Evolutionary conservation across 1,284 basidiomycete species (phyloP).

Genomic region (Pseudomicrostroma phylloplanum): DNA sequence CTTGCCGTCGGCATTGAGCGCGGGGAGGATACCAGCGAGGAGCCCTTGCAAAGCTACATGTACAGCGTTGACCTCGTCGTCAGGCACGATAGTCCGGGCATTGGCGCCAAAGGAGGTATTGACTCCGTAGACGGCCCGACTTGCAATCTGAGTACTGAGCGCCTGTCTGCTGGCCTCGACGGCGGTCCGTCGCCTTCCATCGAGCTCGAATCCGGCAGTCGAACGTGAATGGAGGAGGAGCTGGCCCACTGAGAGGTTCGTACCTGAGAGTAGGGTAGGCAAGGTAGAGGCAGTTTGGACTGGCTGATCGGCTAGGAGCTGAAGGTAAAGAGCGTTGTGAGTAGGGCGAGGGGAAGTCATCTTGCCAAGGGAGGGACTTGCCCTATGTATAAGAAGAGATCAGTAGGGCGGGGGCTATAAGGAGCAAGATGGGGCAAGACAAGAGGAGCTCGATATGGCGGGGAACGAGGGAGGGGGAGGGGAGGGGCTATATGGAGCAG

Average conservation of each 20-base stretch:
- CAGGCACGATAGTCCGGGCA: background rate
- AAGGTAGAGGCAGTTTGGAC: background rate
- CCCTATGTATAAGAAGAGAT: no score
- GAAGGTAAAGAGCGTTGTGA: slow-evolving; percentile 2
- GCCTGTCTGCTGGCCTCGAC: background rate
- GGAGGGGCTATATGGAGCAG: no score
- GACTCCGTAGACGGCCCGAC: background rate
- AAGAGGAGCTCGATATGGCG: no score
- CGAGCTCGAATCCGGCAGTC: background rate
- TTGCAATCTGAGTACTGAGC: background rate
- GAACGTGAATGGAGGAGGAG: background rate
- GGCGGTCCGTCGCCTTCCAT: background rate
- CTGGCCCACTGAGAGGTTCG: background rate
- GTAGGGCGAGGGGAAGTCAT: background rate
- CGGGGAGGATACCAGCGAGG: background rate
- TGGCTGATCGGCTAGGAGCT: background rate
- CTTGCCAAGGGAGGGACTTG: no score
- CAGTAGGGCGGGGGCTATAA: no score
- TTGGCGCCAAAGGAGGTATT: background rate
- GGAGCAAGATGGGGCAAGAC: no score
- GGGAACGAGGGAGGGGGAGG: no score
- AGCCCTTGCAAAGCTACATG: background rate
- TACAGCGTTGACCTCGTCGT: background rate
- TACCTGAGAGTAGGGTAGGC: background rate
- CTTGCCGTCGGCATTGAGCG: background rate